Conservation (phyloP, 306 rosid genomes). For the Arachis stenosperma region DNA sequence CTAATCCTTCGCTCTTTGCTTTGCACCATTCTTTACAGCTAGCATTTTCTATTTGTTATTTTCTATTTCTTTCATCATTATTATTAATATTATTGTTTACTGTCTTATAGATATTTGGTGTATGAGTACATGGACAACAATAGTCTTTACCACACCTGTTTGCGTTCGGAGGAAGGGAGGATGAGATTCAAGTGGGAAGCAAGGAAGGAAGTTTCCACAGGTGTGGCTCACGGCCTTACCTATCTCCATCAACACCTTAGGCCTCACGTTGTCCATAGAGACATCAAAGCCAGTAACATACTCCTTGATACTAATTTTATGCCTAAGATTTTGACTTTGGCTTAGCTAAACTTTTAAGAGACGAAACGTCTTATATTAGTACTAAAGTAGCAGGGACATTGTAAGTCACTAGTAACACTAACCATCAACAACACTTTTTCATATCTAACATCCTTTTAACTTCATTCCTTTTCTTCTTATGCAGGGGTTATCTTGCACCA, state of each 20-base stretch:
- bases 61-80: no score
- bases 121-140: slow-evolving; percentile 92
- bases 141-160: slow-evolving; percentile 65
- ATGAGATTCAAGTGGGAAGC: slow-evolving; percentile 64
- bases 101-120: slow-evolving; percentile 71
- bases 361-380: slow-evolving; percentile 70
- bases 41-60: no score
- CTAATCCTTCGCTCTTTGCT: no score
- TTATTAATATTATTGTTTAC: no score
- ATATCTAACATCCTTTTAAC: not conserved
- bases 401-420: slow-evolving; percentile 50
- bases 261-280: slow-evolving; percentile 86
- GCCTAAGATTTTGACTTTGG: slow-evolving; percentile 85
- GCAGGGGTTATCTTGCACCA: slow-evolving; percentile 95
- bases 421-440: not conserved
- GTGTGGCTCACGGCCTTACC: slow-evolving; percentile 77
- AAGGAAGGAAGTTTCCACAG: slow-evolving; percentile 63
- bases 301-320: slow-evolving; percentile 69
- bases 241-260: slow-evolving; percentile 75
- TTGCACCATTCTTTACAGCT: no score
- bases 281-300: slow-evolving; percentile 83
- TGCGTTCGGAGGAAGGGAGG: slow-evolving; percentile 65
- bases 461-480: not conserved
- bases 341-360: slow-evolving; percentile 68
- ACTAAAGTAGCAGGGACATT: slow-evolving; percentile 96